Evolutionary conservation across 2,329 filamentous ascomycete species (phyloP).

Genomic region (Lasiodiplodia hormozganensis): DNA sequence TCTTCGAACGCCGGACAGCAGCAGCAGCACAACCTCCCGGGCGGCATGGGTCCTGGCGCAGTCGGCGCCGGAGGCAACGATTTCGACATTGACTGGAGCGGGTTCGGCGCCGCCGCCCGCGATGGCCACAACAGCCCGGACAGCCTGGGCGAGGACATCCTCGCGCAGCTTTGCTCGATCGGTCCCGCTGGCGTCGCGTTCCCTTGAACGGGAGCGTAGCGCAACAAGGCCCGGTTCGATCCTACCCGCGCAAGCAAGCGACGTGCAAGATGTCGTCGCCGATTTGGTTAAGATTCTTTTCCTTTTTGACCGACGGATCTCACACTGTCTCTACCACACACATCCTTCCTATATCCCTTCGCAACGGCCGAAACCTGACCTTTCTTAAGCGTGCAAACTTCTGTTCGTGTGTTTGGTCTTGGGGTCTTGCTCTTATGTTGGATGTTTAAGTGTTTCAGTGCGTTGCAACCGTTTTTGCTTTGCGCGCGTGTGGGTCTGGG

Average conservation of each 20-base stretch:
- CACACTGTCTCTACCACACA: constrained; percentile 1
- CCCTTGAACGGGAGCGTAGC: constrained; percentile 3
- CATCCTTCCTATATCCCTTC: neutral
- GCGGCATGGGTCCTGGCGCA: constrained; percentile 1
- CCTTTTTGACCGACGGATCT: neutral
- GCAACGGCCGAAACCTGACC: constrained; percentile 8
- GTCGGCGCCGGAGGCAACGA: neutral
- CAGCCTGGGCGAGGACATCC: constrained; percentile 25
- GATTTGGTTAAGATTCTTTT: neutral
- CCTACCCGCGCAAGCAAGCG: neutral
- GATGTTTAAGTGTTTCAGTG: neutral
- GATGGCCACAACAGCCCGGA: constrained; percentile 26
- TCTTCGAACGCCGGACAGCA: neutral
- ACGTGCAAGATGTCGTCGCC: neutral
- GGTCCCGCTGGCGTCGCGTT: constrained; percentile 22
- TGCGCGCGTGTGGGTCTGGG: neutral
- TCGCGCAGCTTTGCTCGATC: constrained; percentile 29
- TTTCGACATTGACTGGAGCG: constrained; percentile 24
- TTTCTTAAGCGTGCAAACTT: neutral
- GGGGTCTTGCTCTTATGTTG: neutral
- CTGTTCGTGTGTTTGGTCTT: neutral
- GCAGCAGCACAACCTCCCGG: neutral
- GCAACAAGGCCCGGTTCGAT: neutral
- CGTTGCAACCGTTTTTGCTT: neutral
- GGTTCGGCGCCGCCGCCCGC: constrained; percentile 11